Conservation (phyloP, 768 basidiomycete genomes). For the Hydnomerulius pinastri region DNA sequence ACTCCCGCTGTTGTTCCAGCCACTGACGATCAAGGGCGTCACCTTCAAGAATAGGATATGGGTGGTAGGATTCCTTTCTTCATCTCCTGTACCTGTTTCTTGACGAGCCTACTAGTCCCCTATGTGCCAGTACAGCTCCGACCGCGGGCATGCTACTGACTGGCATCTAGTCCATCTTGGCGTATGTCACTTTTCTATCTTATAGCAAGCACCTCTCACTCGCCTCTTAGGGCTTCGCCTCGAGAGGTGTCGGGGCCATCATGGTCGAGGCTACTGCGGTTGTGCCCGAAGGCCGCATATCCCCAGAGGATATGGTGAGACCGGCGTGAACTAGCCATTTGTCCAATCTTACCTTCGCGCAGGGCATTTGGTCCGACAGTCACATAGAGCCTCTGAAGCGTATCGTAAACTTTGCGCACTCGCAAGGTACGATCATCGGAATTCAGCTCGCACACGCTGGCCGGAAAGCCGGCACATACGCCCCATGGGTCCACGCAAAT, state of each 20-base stretch:
- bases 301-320: constrained; percentile 71
- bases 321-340: not conserved
- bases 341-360: not conserved
- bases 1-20: constrained; percentile 63
- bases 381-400: constrained; percentile 72
- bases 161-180: constrained; percentile 85
- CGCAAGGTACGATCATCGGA: constrained; percentile 70
- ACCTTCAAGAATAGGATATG: constrained; percentile 78
- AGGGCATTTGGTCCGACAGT: constrained; percentile 75
- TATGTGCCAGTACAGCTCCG: constrained; percentile 83
- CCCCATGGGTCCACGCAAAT: constrained; percentile 62
- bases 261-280: constrained; percentile 76
- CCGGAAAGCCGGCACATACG: constrained; percentile 67
- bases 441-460: constrained; percentile 80
- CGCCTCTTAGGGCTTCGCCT: constrained; percentile 53
- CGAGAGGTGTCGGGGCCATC: constrained; percentile 70
- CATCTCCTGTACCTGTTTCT: not conserved
- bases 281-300: constrained; percentile 74
- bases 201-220: not conserved
- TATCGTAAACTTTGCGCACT: constrained; percentile 73
- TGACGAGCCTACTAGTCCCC: constrained; percentile 47
- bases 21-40: constrained; percentile 58
- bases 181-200: constrained; percentile 30
- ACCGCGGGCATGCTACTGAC: constrained; percentile 75
- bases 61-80: constrained; percentile 40